phyloP scores from a whole-genome alignment of 306 rosid species.

The Arachis stenosperma region DNA sequence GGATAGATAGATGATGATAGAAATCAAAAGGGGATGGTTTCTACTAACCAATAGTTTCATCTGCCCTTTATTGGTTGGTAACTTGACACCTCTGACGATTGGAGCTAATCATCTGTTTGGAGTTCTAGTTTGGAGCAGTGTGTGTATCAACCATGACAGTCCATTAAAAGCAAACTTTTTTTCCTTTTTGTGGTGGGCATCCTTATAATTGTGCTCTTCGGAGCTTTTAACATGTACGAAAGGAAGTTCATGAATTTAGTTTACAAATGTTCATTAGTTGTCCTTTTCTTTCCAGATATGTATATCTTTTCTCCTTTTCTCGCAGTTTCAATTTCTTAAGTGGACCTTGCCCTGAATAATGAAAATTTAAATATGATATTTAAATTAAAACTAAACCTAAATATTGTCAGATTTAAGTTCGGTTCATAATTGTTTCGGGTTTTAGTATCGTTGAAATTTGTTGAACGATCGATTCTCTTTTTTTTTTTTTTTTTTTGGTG shows the following conservation, averaged over 20 bases:
- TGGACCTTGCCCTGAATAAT: not conserved
- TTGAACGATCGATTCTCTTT: too few species aligned
- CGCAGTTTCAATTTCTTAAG: conserved; percentile 1
- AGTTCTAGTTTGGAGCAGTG: conserved; percentile 24
- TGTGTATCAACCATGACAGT: conserved; percentile 33
- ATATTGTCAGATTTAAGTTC: not conserved
- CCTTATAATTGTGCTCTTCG: conserved; percentile 8
- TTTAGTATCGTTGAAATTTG: too few species aligned
- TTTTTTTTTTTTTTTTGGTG: too few species aligned
- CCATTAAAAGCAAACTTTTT: conserved; percentile 31
- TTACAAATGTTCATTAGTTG: conserved; percentile 27
- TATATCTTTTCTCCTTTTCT: not conserved
- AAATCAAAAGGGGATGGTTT: conserved; percentile 8
- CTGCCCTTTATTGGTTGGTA: conserved; percentile 29
- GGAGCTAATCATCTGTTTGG: conserved; percentile 31
- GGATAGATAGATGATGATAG: conserved; percentile 40
- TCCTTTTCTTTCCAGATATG: not conserved
- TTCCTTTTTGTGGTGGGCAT: not conserved
- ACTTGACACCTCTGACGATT: conserved; percentile 41
- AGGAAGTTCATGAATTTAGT: conserved; percentile 4
- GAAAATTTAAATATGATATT: not conserved
- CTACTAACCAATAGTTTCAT: conserved; percentile 16
- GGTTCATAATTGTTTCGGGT: not conserved
- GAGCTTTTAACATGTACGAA: conserved; percentile 35
- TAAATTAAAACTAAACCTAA: not conserved